Evolutionary conservation across 2,329 filamentous ascomycete species (phyloP).

Genomic region (Chrysoporthe cubensis): DNA sequence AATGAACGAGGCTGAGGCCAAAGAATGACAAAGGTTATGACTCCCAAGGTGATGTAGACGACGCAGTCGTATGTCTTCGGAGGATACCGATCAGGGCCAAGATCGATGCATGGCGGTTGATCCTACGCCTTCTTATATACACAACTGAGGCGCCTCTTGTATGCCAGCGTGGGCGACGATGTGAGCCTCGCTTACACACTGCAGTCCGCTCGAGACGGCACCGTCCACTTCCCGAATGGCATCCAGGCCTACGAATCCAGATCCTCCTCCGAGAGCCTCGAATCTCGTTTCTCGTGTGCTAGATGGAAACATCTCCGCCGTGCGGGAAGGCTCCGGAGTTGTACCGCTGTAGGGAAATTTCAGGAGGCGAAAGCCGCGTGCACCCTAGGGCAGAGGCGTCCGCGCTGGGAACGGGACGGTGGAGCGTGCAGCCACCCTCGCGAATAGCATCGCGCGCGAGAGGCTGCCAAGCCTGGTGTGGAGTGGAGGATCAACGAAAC

Average conservation of each 20-base stretch:
- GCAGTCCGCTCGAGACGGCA: not conserved
- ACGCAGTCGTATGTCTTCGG: slow-evolving; percentile 1
- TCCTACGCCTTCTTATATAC: not conserved
- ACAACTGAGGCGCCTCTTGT: not conserved
- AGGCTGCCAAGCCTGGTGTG: not conserved
- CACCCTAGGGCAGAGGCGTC: not conserved
- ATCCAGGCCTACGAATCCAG: not conserved
- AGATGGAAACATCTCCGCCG: slow-evolving; percentile 1
- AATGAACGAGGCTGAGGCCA: not conserved
- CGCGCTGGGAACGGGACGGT: not conserved
- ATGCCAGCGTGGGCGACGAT: too few species aligned
- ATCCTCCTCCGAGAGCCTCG: not conserved
- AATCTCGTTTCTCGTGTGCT: not conserved
- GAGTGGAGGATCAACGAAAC: not conserved
- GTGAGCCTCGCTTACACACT: not conserved
- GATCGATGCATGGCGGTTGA: not conserved
- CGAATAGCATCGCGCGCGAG: not conserved
- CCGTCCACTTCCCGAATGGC: not conserved
- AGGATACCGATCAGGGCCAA: not conserved
- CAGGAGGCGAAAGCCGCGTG: slow-evolving; percentile 1
- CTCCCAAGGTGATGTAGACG: not conserved
- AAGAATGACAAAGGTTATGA: not conserved
- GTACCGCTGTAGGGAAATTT: slow-evolving; percentile 2
- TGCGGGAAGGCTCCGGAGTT: not conserved
- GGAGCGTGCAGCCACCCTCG: not conserved